A percentile compares a stretch with the other conserved stretches of the same genome.
Evolutionary conservation across 495 filamentous ascomycete species (phyloP).

Genomic region (Xylona heveae): DNA sequence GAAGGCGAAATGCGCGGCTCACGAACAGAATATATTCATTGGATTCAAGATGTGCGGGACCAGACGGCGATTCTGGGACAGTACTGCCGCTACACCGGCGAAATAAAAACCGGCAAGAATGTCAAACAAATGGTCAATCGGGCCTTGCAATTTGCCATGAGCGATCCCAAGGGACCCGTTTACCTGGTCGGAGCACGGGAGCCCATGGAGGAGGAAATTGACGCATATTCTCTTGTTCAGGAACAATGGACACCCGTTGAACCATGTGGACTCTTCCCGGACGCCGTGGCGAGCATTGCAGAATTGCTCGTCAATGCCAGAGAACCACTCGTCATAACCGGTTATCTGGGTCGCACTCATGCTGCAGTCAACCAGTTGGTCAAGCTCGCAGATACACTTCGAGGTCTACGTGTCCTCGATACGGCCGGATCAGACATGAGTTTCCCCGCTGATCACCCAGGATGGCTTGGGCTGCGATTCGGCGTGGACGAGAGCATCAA

Average conservation of each 20-base stretch:
- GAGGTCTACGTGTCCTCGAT: constrained; percentile 67
- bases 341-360: constrained; percentile 63
- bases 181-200: constrained; percentile 74
- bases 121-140: constrained; percentile 92
- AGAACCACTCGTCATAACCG: constrained; percentile 60
- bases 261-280: constrained; percentile 47
- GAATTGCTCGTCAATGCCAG: constrained; percentile 51
- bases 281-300: constrained; percentile 44
- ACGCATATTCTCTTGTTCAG: constrained; percentile 57
- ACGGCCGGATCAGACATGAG: constrained; percentile 90
- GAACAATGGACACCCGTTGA: constrained; percentile 53
- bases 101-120: constrained; percentile 82
- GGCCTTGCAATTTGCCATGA: constrained; percentile 68
- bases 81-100: constrained; percentile 82
- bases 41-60: constrained; percentile 92
- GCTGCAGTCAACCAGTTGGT: constrained; percentile 51
- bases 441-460: constrained; percentile 64
- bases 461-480: constrained; percentile 54
- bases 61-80: constrained; percentile 82
- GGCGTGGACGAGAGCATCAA: constrained; percentile 53
- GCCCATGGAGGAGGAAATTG: constrained; percentile 81
- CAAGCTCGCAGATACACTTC: constrained; percentile 52
- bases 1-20: constrained; percentile 81
- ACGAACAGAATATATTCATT: constrained; percentile 90
- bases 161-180: constrained; percentile 66